Conservation (phyloP, 345 rosid genomes). For the Populus alba region DNA sequence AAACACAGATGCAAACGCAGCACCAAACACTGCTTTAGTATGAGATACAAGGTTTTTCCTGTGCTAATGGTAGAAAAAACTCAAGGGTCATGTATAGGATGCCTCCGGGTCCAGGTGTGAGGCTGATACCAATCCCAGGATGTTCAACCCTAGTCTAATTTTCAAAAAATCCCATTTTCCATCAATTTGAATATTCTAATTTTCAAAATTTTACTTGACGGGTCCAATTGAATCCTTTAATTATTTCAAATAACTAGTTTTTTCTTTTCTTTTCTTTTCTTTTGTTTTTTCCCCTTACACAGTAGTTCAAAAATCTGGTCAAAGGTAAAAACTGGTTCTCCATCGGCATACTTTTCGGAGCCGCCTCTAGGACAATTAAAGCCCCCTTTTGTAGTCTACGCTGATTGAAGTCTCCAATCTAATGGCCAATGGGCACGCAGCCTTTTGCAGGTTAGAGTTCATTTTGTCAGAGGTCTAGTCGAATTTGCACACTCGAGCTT, state of each 20-base stretch:
- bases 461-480: background rate
- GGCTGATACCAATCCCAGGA: no score
- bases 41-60: no score
- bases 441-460: no score
- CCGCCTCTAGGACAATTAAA: background rate
- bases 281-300: background rate
- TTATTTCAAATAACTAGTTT: background rate
- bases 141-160: no score
- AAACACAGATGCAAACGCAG: no score
- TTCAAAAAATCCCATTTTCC: background rate
- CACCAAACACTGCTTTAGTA: no score
- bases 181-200: background rate
- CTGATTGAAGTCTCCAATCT: background rate
- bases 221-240: constrained; percentile 14
- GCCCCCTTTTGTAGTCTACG: background rate
- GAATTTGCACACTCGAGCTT: background rate
- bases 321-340: background rate
- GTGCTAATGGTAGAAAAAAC: no score
- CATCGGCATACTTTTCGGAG: background rate
- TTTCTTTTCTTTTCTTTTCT: background rate
- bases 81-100: no score
- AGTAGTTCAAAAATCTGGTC: background rate
- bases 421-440: background rate
- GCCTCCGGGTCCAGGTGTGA: no score
- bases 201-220: background rate